Evolutionary conservation across 495 filamentous ascomycete species (phyloP), one percentile per base, ranked within the genome.

Genomic region (Usnea hakonensis): DNA sequence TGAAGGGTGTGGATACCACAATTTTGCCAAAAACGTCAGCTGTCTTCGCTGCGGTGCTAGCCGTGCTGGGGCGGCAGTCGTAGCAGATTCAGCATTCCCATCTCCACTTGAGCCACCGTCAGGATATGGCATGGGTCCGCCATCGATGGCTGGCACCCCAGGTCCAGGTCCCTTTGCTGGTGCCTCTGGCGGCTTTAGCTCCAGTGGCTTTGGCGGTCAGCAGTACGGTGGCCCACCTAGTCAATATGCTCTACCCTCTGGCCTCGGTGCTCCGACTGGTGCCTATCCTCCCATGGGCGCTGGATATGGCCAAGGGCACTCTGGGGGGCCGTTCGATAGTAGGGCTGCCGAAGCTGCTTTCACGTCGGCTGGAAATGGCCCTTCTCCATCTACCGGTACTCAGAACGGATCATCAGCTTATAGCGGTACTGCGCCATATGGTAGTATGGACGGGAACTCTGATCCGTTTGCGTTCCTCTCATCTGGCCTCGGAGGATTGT

Each of bases 21-120:
- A 98, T 75, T 98, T 98, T 70, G 94, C 94, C 50, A 98, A 98
- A 82, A 98, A 98, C 71, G 93, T 97, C 65, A 94, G 89, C 73
- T 98, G 94, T 74, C 82, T 98, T 58, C 89, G 94, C 58, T 98
- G 94, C 69, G 94, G 94, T 69, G 95, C 91, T 28, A 94, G 91
- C 72, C 90, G 94, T 67, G 91, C 91, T 57, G 88, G 88, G 58
- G 94, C 94, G 58, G 91, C 92, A 32, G 88, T 97, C 19, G 91
- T 97, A 59, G 92, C 92, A 33, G 94, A 97, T 70, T 90, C 91
- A 30, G 90, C 89, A 21, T 97, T 92, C 78, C 87, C 91, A 19
- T 93, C 90, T 10, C 87, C 92, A 8, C 90, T 96, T 85, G 91
- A 96, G 56, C 79, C 87, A 23, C 87, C 90, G 5, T 87, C 89